Conservation (phyloP, 2,329 filamentous ascomycete species). For the Calonectria fujianensis region DNA sequence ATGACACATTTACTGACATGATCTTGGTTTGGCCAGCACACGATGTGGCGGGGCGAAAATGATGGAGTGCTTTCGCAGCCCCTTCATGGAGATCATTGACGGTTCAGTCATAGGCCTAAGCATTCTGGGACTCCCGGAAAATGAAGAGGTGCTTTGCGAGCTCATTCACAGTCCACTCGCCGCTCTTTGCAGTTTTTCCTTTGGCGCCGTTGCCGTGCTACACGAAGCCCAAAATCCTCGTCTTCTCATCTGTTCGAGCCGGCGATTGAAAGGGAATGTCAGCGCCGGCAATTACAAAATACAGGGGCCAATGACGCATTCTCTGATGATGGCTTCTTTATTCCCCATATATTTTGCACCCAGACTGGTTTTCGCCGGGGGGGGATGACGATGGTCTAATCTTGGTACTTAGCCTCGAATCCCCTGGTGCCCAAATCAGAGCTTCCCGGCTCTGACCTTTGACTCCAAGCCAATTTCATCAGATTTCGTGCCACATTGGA, state of each 20-base stretch:
- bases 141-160: not conserved
- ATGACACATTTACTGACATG: not conserved
- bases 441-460: not conserved
- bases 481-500: not conserved
- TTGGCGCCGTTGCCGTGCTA: not conserved
- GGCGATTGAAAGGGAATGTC: no score
- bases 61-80: no score
- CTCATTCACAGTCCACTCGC: not conserved
- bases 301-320: not conserved
- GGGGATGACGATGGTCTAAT: not conserved
- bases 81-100: not conserved
- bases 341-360: no score
- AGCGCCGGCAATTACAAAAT: not conserved
- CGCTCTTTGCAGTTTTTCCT: not conserved
- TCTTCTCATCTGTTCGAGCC: not conserved
- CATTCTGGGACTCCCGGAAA: not conserved
- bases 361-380: not conserved
- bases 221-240: not conserved
- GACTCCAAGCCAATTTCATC: no score
- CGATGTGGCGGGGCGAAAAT: no score
- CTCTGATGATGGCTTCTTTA: no score
- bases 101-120: not conserved
- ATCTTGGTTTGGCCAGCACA: not conserved
- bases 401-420: not conserved
- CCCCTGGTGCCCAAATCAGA: not conserved